These are phyloP conservation scores for Claviceps citrina DNA, from an alignment of 2,329 filamentous ascomycete genomes.

Conservation along the genomic window DNA sequence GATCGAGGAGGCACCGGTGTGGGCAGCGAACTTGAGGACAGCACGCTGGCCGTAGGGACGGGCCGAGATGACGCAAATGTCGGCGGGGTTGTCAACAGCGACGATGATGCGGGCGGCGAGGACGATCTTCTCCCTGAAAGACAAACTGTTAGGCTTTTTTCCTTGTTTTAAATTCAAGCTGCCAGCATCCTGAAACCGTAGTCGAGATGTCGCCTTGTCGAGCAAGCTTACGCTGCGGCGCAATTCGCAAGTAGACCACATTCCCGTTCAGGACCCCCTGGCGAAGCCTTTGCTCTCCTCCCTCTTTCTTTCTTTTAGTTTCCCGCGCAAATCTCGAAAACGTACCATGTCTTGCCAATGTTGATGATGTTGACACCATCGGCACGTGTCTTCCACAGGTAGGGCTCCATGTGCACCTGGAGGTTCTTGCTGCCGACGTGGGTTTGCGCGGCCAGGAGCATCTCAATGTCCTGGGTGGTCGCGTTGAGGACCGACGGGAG, in stretches of 20 bases:
- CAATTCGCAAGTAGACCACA: background rate
- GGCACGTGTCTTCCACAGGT: conserved; percentile 98
- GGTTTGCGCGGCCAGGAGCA: conserved; percentile 90
- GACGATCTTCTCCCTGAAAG: conserved; percentile 91
- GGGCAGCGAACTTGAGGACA: conserved; percentile 97
- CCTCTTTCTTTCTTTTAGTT: no score
- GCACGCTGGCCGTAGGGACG: conserved; percentile 99
- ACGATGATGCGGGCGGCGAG: conserved; percentile 97
- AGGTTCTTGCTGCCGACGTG: conserved; percentile 99
- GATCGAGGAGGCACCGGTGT: conserved; percentile 96
- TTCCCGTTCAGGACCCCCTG: background rate
- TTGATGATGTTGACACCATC: conserved; percentile 99
- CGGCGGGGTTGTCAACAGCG: conserved; percentile 97
- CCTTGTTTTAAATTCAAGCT: background rate
- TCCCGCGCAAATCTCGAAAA: conserved; percentile 6
- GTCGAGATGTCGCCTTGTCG: background rate
- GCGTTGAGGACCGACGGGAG: conserved; percentile 92
- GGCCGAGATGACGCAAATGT: conserved; percentile 98
- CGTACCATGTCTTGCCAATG: conserved; percentile 99
- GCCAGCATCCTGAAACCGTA: no score
- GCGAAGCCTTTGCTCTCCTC: no score
- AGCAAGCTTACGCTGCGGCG: background rate
- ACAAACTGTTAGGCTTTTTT: conserved; percentile 4
- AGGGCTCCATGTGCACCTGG: conserved; percentile 98
- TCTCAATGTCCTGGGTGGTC: conserved; percentile 97